Conservation (phyloP, 2,329 filamentous ascomycete genomes). For the Colletotrichum sublineola region DNA sequence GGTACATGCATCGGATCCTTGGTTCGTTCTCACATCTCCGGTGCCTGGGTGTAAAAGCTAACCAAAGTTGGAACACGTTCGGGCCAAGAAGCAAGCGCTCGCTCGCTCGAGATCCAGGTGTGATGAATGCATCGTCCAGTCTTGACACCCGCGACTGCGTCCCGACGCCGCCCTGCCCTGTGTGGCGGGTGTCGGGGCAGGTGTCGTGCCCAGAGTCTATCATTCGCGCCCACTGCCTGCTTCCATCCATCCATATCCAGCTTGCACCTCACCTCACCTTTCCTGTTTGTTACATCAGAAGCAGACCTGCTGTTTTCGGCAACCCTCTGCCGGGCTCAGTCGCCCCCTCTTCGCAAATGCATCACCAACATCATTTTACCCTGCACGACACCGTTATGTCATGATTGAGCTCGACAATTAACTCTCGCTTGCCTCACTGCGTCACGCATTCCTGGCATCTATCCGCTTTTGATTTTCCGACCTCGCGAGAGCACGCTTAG, state of each 20-base stretch:
- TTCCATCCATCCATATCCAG: no score
- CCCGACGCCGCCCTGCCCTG: background rate
- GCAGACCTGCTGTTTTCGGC: slow-evolving; percentile 22
- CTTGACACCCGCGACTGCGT: slow-evolving; percentile 1
- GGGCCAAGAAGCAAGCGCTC: background rate
- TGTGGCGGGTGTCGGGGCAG: slow-evolving; percentile 1
- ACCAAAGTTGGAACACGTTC: slow-evolving; percentile 5
- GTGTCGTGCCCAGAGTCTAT: slow-evolving; percentile 13
- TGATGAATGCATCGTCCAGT: slow-evolving; percentile 15
- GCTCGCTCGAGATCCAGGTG: background rate
- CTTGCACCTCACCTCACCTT: background rate
- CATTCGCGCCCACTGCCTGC: slow-evolving; percentile 16
- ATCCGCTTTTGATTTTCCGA: background rate
- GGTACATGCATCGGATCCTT: slow-evolving; percentile 9
- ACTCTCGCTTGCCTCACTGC: background rate
- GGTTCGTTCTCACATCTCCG: background rate
- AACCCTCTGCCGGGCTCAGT: background rate
- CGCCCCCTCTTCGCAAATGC: background rate
- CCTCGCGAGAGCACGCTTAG: background rate
- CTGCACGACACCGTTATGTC: background rate
- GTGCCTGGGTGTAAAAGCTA: slow-evolving; percentile 21
- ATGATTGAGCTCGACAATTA: background rate
- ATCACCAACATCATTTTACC: background rate
- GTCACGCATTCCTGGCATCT: background rate
- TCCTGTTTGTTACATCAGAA: slow-evolving; percentile 25